phyloP scores from a whole-genome alignment of 805 yeast genomes.

The Lipomyces mesembrius region DNA sequence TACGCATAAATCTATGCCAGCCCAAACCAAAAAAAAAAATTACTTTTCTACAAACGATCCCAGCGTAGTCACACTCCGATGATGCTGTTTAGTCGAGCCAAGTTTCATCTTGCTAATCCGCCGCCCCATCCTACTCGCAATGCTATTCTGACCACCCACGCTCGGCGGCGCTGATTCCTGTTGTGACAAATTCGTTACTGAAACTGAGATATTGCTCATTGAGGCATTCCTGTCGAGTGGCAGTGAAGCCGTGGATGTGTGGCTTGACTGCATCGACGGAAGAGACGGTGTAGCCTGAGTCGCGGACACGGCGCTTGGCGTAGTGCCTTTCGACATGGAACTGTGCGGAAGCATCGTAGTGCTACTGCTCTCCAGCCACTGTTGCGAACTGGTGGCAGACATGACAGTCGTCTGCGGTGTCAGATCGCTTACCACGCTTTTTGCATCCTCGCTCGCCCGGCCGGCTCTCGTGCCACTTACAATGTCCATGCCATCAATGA shows the following conservation, averaged over 20 bases:
- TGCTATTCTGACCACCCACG: neutral
- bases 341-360: neutral
- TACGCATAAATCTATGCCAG: neutral
- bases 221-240: neutral
- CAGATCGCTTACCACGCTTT: neutral
- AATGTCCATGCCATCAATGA: conserved; percentile 7
- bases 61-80: neutral
- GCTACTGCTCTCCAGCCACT: neutral
- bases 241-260: neutral
- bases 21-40: neutral
- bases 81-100: neutral
- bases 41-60: neutral
- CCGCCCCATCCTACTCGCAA: conserved; percentile 12
- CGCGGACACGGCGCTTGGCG: neutral
- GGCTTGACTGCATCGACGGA: neutral
- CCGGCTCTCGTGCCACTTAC: neutral
- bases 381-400: neutral
- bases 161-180: neutral
- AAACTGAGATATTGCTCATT: neutral
- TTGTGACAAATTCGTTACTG: neutral
- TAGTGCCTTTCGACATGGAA: neutral
- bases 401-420: conserved; percentile 4
- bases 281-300: neutral
- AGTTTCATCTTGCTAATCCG: conserved; percentile 14
- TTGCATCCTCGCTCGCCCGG: neutral